Percentiles rank a stretch among this genome's conserved stretches.
These are phyloP conservation scores for Aegilops speltoides DNA, from an alignment of 176 grass and related monocot species.

Conservation along the genomic window DNA sequence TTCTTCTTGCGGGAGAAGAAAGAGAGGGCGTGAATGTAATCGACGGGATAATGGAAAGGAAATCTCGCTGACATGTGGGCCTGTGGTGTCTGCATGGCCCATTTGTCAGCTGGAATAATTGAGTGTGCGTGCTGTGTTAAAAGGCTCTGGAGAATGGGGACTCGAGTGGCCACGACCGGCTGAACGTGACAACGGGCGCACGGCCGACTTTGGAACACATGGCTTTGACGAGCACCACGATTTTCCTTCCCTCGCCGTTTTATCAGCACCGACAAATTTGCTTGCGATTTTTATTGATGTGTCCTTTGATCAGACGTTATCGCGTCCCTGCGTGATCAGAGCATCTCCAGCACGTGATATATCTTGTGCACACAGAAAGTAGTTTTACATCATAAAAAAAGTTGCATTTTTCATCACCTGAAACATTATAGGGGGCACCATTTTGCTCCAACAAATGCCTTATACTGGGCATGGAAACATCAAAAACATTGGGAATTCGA, in stretches of 20 bases:
- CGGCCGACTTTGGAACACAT: constrained; percentile 6
- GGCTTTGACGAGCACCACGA: neutral
- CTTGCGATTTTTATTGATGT: too few species aligned
- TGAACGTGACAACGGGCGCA: neutral
- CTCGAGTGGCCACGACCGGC: neutral
- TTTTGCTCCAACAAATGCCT: too few species aligned
- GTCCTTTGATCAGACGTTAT: too few species aligned
- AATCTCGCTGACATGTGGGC: neutral
- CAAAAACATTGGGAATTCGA: too few species aligned
- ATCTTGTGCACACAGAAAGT: too few species aligned
- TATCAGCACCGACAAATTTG: too few species aligned
- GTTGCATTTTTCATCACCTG: too few species aligned
- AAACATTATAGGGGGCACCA: too few species aligned
- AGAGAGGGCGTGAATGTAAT: neutral
- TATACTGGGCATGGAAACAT: too few species aligned
- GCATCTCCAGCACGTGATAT: too few species aligned
- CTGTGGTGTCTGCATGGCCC: fast-evolving
- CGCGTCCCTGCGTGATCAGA: too few species aligned
- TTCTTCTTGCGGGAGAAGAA: constrained; percentile 23
- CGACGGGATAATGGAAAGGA: neutral
- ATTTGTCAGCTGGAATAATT: neutral
- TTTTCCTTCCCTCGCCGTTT: neutral
- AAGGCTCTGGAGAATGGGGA: neutral
- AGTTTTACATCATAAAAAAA: too few species aligned
- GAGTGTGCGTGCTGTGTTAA: neutral